Conservation (phyloP, 345 rosid species). For the Atalantia buxifolia region DNA sequence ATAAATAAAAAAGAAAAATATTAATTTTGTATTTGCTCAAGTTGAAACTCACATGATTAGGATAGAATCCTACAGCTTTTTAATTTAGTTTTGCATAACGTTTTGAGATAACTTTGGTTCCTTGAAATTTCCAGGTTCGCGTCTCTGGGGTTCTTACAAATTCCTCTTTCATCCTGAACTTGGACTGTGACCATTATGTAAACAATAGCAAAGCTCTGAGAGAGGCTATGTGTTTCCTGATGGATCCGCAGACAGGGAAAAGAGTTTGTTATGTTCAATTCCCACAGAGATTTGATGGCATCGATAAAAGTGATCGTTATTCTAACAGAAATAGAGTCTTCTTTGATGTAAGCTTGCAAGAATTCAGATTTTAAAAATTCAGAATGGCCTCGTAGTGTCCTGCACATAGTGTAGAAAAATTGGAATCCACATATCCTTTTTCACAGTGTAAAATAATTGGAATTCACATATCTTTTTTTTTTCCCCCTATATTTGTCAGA, state of each 20-base stretch:
- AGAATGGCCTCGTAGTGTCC: neutral
- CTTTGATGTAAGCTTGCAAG: constrained; percentile 60
- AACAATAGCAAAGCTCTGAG: constrained; percentile 84
- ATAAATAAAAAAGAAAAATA: no score
- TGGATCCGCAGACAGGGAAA: constrained; percentile 88
- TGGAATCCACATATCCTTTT: neutral
- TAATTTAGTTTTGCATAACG: neutral
- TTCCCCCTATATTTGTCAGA: constrained; percentile 24
- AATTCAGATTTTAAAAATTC: neutral
- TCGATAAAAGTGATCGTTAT: constrained; percentile 77
- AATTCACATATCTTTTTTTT: neutral
- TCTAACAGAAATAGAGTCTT: constrained; percentile 88
- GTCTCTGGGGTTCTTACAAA: constrained; percentile 83
- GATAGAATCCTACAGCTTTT: neutral
- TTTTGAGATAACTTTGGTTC: neutral
- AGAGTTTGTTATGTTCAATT: constrained; percentile 87
- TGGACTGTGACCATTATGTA: constrained; percentile 88
- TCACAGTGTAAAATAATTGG: neutral
- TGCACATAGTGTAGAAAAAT: neutral
- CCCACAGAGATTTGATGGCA: constrained; percentile 91
- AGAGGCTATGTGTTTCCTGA: constrained; percentile 94
- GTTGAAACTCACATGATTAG: neutral
- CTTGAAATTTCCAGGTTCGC: constrained; percentile 52
- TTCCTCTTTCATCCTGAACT: constrained; percentile 86
- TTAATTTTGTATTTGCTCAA: neutral